phyloP scores from a whole-genome alignment of 768 basidiomycete genomes.

The Cyathus striatus region DNA sequence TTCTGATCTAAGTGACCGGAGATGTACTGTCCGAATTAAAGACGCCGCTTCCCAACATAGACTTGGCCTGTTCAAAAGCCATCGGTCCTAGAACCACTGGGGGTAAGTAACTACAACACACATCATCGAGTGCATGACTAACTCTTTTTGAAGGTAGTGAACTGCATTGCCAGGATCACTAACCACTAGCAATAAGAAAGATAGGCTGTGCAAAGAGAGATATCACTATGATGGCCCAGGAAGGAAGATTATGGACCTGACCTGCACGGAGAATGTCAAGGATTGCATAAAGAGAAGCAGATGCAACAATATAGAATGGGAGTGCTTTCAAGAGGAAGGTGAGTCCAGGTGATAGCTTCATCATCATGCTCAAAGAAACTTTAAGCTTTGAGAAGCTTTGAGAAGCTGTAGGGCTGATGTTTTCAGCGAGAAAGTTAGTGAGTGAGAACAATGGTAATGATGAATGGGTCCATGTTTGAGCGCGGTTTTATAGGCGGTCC shows the following conservation, averaged over 20 bases:
- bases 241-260: neutral
- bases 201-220: neutral
- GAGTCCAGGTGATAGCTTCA: too few species aligned
- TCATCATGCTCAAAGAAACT: too few species aligned
- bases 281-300: constrained; percentile 4
- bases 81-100: constrained; percentile 17
- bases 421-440: too few species aligned
- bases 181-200: neutral
- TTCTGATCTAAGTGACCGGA: too few species aligned
- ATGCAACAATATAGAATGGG: constrained; percentile 10
- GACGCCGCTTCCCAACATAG: constrained; percentile 48
- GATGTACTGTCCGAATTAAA: constrained; percentile 53
- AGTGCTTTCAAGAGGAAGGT: constrained; percentile 1
- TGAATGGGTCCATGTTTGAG: too few species aligned
- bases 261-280: constrained; percentile 4
- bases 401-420: too few species aligned
- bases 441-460: too few species aligned
- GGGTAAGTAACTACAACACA: constrained; percentile 2
- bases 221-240: neutral
- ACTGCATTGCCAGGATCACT: constrained; percentile 39
- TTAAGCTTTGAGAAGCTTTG: too few species aligned
- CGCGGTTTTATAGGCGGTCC: too few species aligned
- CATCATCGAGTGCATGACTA: neutral
- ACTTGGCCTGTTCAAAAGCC: constrained; percentile 17
- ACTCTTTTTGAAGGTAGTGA: constrained; percentile 40